phyloP scores from a whole-genome alignment of 495 filamentous ascomycete species.

The Tuber umbilicatum region DNA sequence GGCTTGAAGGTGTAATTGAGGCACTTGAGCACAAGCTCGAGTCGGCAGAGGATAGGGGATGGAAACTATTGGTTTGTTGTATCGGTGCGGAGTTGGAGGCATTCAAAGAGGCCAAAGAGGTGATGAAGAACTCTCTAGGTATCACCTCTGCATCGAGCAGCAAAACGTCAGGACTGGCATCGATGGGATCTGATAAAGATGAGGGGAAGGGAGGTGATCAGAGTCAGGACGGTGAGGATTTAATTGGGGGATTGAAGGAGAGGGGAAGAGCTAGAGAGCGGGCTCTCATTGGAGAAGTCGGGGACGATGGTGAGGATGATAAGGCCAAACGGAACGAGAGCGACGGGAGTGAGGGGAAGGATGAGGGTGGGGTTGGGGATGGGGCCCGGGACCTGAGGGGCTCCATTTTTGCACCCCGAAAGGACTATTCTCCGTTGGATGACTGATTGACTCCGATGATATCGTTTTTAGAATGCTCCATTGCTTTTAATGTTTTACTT shows the following conservation, averaged over 20 bases:
- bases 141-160: constrained; percentile 8
- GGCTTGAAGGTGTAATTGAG: constrained; percentile 53
- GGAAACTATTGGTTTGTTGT: constrained; percentile 83
- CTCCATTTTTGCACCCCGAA: not conserved
- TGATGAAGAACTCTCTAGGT: constrained; percentile 55
- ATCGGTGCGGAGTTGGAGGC: constrained; percentile 86
- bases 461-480: not conserved
- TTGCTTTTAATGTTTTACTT: not conserved
- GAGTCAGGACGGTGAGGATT: not conserved
- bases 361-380: constrained; percentile 16
- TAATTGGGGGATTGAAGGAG: not conserved
- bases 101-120: constrained; percentile 59
- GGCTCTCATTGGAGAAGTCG: constrained; percentile 9
- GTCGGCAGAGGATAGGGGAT: constrained; percentile 58
- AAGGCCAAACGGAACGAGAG: constrained; percentile 1
- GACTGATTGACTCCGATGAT: constrained; percentile 11
- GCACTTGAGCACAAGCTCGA: constrained; percentile 57
- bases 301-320: not conserved
- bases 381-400: not conserved
- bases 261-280: not conserved
- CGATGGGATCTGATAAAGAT: not conserved
- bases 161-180: not conserved
- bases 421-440: constrained; percentile 30
- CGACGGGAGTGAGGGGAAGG: constrained; percentile 13
- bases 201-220: constrained; percentile 13